phyloP scores from a whole-genome alignment of 495 filamentous ascomycete species.

The Penicillium subrubescens region DNA sequence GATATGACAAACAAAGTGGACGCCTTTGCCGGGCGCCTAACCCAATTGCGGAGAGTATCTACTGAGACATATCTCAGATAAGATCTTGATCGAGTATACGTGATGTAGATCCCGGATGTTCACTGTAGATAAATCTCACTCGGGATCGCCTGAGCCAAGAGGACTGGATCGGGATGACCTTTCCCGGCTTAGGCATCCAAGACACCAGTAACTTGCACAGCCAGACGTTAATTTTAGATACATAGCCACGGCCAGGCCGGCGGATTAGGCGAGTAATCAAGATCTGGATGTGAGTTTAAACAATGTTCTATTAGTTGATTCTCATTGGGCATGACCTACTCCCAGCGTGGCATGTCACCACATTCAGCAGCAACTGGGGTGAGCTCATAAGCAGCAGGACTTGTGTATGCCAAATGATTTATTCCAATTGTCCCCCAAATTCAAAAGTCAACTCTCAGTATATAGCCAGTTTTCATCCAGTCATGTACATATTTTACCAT shows the following conservation, averaged over 20 bases:
- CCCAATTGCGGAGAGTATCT: neutral
- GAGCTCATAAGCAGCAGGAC: neutral
- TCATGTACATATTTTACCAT: conserved; percentile 13
- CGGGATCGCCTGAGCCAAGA: neutral
- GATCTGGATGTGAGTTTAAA: neutral
- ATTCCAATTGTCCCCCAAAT: neutral
- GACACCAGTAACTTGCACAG: neutral
- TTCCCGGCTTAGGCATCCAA: neutral
- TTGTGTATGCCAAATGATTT: no score
- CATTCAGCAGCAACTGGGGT: neutral
- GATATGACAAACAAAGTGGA: neutral
- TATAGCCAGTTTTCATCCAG: conserved; percentile 5
- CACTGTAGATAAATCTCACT: neutral
- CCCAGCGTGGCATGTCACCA: neutral
- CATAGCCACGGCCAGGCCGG: neutral
- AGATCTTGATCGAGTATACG: neutral
- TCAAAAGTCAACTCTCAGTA: neutral
- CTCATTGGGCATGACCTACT: neutral
- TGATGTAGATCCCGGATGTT: neutral
- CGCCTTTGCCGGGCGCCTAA: conserved; percentile 2
- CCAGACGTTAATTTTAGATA: conserved; percentile 2
- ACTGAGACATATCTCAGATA: neutral
- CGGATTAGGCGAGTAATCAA: neutral
- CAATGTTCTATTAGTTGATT: neutral
- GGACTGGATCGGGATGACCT: neutral